phyloP scores from a whole-genome alignment of 1,284 basidiomycete species.

The Cryptococcus maquisensis region DNA sequence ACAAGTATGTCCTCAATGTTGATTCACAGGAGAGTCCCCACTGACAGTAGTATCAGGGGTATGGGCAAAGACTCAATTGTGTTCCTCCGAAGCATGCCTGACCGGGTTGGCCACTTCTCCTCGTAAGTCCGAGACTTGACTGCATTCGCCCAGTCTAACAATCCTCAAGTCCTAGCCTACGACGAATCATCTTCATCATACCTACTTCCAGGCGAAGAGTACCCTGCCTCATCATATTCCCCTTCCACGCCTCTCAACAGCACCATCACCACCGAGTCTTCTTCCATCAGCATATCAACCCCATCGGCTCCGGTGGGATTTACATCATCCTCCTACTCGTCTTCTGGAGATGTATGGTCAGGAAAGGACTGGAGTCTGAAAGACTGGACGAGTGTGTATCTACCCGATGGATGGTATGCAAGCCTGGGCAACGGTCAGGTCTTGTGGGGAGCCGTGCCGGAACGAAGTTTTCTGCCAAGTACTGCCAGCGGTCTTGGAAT shows the following conservation, averaged over 20 bases:
- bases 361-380: constrained; percentile 7
- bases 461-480: constrained; percentile 16
- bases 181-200: constrained; percentile 3
- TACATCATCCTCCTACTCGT: constrained; percentile 9
- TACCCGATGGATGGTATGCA: constrained; percentile 36
- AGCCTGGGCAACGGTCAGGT: constrained; percentile 30
- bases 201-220: constrained; percentile 20
- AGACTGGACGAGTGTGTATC: constrained; percentile 24
- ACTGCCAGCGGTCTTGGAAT: not conserved
- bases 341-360: constrained; percentile 1
- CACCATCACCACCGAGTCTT: constrained; percentile 6
- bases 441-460: constrained; percentile 33
- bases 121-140: constrained; percentile 11
- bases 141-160: not conserved
- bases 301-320: constrained; percentile 27
- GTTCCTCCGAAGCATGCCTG: constrained; percentile 20
- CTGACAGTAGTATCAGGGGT: constrained; percentile 4
- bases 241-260: constrained; percentile 17
- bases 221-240: constrained; percentile 4
- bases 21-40: no score
- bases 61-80: constrained; percentile 16
- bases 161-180: constrained; percentile 11
- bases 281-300: constrained; percentile 11
- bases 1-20: no score
- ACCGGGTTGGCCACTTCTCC: constrained; percentile 18